These are phyloP conservation scores for Ceratobasidium sp. DNA, from an alignment of 1,284 basidiomycete genomes.

Conservation along the genomic window DNA sequence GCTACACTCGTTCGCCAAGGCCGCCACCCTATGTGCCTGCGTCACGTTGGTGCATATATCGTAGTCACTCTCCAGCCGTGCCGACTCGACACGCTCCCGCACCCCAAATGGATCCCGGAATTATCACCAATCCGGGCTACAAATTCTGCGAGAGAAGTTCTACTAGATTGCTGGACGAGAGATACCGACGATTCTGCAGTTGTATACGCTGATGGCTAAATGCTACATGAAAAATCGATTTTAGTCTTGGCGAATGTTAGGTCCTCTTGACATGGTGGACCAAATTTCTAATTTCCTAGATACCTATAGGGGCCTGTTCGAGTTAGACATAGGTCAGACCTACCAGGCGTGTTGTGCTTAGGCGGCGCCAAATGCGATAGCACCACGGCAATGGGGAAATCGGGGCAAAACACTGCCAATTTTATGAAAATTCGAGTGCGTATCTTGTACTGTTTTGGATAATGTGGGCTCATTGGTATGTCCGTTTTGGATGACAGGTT, in stretches of 20 bases:
- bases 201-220: neutral
- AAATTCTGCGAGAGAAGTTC: neutral
- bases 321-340: neutral
- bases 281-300: too few species aligned
- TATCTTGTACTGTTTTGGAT: too few species aligned
- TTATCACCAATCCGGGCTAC: neutral
- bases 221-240: neutral
- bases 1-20: neutral
- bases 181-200: constrained; percentile 5
- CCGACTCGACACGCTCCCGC: too few species aligned
- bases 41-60: too few species aligned
- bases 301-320: too few species aligned
- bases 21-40: too few species aligned
- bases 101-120: neutral
- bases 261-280: too few species aligned
- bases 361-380: too few species aligned
- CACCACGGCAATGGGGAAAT: neutral
- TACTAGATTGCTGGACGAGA: neutral
- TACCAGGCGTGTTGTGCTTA: too few species aligned
- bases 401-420: neutral
- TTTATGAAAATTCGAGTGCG: neutral
- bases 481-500: neutral
- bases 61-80: too few species aligned
- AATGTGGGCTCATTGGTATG: neutral
- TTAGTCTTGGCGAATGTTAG: too few species aligned